Evolutionary conservation across 805 yeast genomes (phyloP), one percentile per base, ranked within the genome.

Genomic region (Spathaspora boniae): DNA sequence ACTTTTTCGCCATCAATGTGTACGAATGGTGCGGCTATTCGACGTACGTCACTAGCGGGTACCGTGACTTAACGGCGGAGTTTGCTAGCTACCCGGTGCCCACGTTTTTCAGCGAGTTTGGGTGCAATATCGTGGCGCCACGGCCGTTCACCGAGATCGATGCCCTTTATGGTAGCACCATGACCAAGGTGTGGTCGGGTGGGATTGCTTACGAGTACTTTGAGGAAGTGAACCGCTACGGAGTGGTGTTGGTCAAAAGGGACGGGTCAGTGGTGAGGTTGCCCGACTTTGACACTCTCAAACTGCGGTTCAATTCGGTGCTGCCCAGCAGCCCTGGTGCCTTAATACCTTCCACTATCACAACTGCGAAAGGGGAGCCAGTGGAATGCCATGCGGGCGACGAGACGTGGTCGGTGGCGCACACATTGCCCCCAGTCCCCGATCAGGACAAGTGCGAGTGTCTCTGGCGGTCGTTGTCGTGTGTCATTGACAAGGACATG

Each of bases 21-120:
- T 63, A 62, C 40, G 67, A 61, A 43, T 64, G 70, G 70, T 64
- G 70, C 51, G 68, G 68, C 2, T 61, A 58, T 40, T 62, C 68
- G 11, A 46, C 58, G 4, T 63, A 51, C 32, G 47, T 56, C 12
- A 56, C 66, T 5, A 59, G 65, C 2, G 69, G 70, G 1, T 64
- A 60, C 39, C 43, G 58, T 35, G 65, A 62, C 9, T 46, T 65
- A 40, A 62, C 68, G 11, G 12, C 36, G 2, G 62, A 58, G 38
- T 62, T 50, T 36, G 24, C 35, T 15, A 46, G 53, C 23, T 54
- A 44, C 39, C 58, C 65, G 1, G 60, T 61, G 14, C 69, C 70
- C 3, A 45, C 62, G 3, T 59, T 63, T 38, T 63, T 63, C 47
- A 60, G 66, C 40, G 70, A 63, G 33, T 64, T 46, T 47, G 69